Evolutionary conservation across 495 filamentous ascomycete species (phyloP).

Genomic region (Usnea hakonensis): DNA sequence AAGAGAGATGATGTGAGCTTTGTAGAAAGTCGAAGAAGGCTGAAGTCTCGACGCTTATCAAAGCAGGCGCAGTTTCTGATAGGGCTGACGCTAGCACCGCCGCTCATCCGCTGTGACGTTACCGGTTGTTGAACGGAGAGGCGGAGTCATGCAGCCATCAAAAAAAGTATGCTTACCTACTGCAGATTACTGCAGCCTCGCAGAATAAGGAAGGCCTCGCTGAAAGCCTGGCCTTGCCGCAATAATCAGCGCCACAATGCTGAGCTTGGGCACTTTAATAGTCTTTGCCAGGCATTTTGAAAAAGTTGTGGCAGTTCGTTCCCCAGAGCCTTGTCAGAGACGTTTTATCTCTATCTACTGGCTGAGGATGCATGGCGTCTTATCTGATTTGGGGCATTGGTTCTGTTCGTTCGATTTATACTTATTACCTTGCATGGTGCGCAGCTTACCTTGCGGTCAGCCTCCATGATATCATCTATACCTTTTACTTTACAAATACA

Average conservation of each 20-base stretch:
- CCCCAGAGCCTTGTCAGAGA: too few species aligned
- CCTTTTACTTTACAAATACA: too few species aligned
- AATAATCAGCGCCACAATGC: neutral
- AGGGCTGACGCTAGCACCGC: neutral
- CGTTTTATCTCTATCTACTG: too few species aligned
- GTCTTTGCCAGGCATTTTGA: too few species aligned
- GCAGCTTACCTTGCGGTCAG: too few species aligned
- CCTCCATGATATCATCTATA: too few species aligned
- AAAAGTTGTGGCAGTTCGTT: too few species aligned
- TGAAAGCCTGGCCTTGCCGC: neutral
- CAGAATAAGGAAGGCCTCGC: neutral
- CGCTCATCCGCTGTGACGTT: neutral
- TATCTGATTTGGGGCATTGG: too few species aligned
- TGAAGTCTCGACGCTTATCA: neutral
- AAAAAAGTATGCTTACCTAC: too few species aligned
- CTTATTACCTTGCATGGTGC: too few species aligned
- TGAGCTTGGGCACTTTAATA: neutral
- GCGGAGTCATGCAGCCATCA: neutral
- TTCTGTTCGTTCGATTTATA: too few species aligned
- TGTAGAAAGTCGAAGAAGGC: neutral
- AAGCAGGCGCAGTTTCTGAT: slow-evolving; percentile 2
- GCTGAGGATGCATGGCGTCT: too few species aligned
- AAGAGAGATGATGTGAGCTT: neutral
- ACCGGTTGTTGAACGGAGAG: neutral
- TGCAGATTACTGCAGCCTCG: neutral